Conservation (phyloP, 2,329 filamentous ascomycete genomes). For the Phialophora tarda region DNA sequence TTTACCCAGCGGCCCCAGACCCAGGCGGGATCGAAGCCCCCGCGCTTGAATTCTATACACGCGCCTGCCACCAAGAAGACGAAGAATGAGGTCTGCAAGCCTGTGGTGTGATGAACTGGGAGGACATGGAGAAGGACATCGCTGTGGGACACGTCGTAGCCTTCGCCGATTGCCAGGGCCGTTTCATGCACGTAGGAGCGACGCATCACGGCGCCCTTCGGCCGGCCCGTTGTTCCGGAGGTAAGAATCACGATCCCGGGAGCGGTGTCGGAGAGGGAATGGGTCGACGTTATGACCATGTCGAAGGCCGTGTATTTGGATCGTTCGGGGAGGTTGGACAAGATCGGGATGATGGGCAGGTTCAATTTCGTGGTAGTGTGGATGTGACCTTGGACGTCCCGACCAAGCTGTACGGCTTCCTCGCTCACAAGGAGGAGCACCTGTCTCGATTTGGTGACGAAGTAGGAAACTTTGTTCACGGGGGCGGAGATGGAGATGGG, state of each 20-base stretch:
- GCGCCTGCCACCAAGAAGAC: slow-evolving; percentile 47
- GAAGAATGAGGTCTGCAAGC: slow-evolving; percentile 42
- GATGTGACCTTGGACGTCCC: not conserved
- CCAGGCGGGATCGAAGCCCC: slow-evolving; percentile 45
- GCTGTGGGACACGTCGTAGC: slow-evolving; percentile 37
- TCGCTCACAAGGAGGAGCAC: slow-evolving; percentile 1
- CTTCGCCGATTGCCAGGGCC: slow-evolving; percentile 20
- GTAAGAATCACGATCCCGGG: slow-evolving; percentile 40
- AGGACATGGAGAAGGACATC: slow-evolving; percentile 42
- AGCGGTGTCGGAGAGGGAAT: slow-evolving; percentile 11
- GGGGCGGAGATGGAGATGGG: slow-evolving; percentile 43
- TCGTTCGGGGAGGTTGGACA: slow-evolving; percentile 15
- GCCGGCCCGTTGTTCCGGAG: slow-evolving; percentile 38
- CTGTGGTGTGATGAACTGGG: slow-evolving; percentile 43
- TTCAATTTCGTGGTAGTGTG: slow-evolving; percentile 30
- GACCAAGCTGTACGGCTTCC: not conserved
- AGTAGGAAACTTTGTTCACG: not conserved
- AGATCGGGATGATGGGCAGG: slow-evolving; percentile 35
- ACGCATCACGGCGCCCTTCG: slow-evolving; percentile 37
- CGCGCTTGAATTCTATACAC: slow-evolving; percentile 51
- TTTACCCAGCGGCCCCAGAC: slow-evolving; percentile 47
- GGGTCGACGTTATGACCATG: slow-evolving; percentile 5
- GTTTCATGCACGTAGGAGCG: slow-evolving; percentile 37
- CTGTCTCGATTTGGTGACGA: slow-evolving; percentile 1
- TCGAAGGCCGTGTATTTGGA: not conserved